Evolutionary conservation across 805 yeast species (phyloP), one percentile per base, ranked within the genome.

Genomic region (Ogataea ganodermae): DNA sequence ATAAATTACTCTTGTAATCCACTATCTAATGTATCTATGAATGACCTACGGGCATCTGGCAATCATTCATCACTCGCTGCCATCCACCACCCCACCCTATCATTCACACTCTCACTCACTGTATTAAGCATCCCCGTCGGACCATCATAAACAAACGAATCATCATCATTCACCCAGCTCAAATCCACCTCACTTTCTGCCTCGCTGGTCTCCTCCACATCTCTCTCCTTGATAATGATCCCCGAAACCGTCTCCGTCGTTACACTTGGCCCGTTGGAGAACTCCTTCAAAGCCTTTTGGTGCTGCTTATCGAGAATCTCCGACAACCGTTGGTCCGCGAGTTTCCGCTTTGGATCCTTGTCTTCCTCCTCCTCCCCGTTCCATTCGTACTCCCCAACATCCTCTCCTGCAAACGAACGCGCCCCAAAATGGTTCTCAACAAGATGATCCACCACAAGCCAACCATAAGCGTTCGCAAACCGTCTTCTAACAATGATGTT

Each of bases 391-490:
- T 51, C 52, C 6, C 45, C 31, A 3, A 49, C 18, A 44, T 63
- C 68, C 24, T 60, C 60, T 4, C 59, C 66, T 12, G 50, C 52
- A 20, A 53, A 48, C 3, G 60, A 51, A 22, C 42, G 36, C 8
- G 38, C 43, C 1, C 63, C 57, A 63, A 87, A 87, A 68, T 87
- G 94, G 45, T 79, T 77, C 13, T 78, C 72, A 1, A 86, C 87
- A 55, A 91, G 59, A 65, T 92, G 96, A 36, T 84, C 85, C n/a
- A 92, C 74, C 0, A 89, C 96, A 1, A 87, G 89, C 94, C 97
- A 89, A 1, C 99, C 99, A 67, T 85, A 91, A 0, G 97, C 94
- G 67, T 92, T 92, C 5, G 95, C 84, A 71, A 88, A 94, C 51
- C 88, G 70, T 55, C 99, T 75, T 52, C 99, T 73, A 1, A 92